These are phyloP conservation scores for Fusarium proliferatum DNA, from an alignment of 2,329 filamentous ascomycete genomes.

Conservation along the genomic window DNA sequence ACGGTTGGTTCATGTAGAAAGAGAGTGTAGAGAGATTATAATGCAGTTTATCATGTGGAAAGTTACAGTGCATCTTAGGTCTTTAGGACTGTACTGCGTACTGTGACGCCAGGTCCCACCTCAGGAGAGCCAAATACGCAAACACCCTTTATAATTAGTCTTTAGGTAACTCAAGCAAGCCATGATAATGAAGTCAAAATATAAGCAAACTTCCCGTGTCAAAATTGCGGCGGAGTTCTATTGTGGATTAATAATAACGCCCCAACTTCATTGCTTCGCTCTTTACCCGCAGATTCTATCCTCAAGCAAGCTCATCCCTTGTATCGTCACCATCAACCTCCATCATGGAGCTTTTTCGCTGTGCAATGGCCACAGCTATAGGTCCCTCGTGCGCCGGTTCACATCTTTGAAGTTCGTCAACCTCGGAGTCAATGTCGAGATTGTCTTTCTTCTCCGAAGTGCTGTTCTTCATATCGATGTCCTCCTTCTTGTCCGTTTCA, in stretches of 20 bases:
- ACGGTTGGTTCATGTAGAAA: background rate
- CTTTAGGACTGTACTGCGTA: background rate
- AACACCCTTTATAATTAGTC: background rate
- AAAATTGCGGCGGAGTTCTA: background rate
- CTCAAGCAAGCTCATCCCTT: conserved; percentile 10
- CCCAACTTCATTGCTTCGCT: background rate
- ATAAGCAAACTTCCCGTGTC: background rate
- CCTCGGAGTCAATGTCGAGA: background rate
- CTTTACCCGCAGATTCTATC: background rate
- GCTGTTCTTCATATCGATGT: conserved; percentile 5
- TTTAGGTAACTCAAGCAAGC: background rate
- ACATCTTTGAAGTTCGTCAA: conserved; percentile 1
- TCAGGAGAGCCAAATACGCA: background rate
- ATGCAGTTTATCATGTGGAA: background rate
- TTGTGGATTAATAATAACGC: background rate
- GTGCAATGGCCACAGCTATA: background rate
- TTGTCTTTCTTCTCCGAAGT: background rate
- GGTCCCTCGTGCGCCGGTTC: background rate
- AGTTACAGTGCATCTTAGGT: background rate
- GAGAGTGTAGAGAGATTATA: background rate
- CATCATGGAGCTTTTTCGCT: conserved; percentile 8
- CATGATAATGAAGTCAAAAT: background rate
- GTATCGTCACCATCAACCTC: conserved; percentile 25
- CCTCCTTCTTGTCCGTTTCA: background rate
- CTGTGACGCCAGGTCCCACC: background rate